phyloP scores from a whole-genome alignment of 306 rosid species.

The Quercus mongolica region DNA sequence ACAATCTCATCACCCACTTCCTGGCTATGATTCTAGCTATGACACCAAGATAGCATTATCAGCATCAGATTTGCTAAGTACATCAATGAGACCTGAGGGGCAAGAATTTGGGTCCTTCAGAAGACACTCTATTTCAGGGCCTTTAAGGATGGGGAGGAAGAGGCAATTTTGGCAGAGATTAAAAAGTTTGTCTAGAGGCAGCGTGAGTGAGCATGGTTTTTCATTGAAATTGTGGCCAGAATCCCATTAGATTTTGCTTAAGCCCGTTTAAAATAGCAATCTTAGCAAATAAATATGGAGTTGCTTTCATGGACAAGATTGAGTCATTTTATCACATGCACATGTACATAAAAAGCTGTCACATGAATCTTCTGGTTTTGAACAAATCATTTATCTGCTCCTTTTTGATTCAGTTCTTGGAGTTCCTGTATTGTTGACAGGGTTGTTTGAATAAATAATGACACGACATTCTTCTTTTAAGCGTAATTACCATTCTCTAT shows the following conservation, averaged over 20 bases:
- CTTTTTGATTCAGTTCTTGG: not conserved
- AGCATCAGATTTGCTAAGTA: conserved; percentile 45
- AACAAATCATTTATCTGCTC: not conserved
- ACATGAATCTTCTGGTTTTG: not conserved
- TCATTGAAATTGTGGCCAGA: conserved; percentile 51
- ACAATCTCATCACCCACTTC: conserved; percentile 16
- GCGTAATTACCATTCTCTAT: not conserved
- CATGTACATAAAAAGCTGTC: not conserved
- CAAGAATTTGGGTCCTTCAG: conserved; percentile 58
- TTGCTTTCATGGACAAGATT: not conserved
- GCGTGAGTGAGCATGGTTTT: conserved; percentile 74
- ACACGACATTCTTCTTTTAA: not conserved
- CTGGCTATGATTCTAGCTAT: conserved; percentile 33
- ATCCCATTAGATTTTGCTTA: conserved; percentile 27
- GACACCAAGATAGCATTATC: conserved; percentile 40
- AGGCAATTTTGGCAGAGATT: conserved; percentile 70
- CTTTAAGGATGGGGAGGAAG: conserved; percentile 46
- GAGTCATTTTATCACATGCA: not conserved
- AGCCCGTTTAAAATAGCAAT: not conserved
- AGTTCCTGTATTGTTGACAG: not conserved
- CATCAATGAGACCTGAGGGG: conserved; percentile 39
- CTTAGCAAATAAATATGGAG: not conserved
- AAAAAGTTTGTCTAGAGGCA: conserved; percentile 62
- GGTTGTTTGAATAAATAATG: not conserved
- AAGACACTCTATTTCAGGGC: conserved; percentile 72